Evolutionary conservation across 371 early-diverging fungal species (phyloP), one percentile per base, ranked within the genome.

Genomic region (Chytridium lagenaria): DNA sequence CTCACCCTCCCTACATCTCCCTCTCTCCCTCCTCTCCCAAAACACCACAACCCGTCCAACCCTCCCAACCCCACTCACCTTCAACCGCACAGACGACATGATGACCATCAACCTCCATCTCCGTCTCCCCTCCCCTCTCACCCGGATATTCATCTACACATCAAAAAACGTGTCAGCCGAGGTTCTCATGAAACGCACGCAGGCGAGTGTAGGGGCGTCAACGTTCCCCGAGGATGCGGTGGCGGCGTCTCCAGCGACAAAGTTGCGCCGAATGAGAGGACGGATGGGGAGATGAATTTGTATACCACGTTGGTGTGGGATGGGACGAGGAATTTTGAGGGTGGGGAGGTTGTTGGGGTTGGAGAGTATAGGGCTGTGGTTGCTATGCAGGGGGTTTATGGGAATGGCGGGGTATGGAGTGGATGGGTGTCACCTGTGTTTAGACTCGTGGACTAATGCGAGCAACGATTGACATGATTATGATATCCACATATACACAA

Each of bases 231-330:
- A 22, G 36, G 70, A 22, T 16, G 23, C n/a, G 33, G 34, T 70
- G 10, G 70, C 40, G n/a, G 59, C 37, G 2, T 26, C 59, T 15
- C 36, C 52, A 0, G 36, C 61, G 2, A 40, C 34, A 34, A 12
- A 15, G 7, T 26, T 19, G 19, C 61, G 10, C 26, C 23, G 15
- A 61, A 59, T 33, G 72, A 72, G 38, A 12, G 12, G 23, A 57
- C 49, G n/a, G 50, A 67, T 55, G 1, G 19, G 12, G 7, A 30
- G 15, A 36, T 7, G 12, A 49, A 22, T 16, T 28, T 67, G 1
- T 65, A 38, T n/a, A n/a, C 33, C 1, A 3, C 55, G 23, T 30
- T 67, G n/a, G 23, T 50, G 19, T 72, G 72, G 72, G 72, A 72
- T 36, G 72, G 67, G 15, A 16, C 72, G n/a, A 1, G 26, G 5